Percentiles rank a stretch among this genome's conserved stretches.
These are phyloP conservation scores for Eimeria tenella DNA, from an alignment of 169 alveolate species.

Conservation along the genomic window DNA sequence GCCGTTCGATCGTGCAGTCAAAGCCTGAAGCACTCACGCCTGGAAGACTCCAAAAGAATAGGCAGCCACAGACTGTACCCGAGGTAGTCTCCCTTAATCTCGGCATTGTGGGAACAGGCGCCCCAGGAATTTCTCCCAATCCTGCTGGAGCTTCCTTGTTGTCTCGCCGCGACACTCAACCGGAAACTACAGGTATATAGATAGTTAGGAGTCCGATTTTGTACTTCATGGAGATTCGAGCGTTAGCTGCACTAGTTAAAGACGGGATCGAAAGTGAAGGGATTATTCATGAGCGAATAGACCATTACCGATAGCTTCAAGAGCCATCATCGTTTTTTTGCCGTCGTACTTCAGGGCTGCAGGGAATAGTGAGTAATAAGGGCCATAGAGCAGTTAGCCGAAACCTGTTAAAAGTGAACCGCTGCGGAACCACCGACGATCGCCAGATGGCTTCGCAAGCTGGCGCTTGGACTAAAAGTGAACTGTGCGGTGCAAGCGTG, in stretches of 20 bases:
- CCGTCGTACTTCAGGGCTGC: slow-evolving; percentile 4
- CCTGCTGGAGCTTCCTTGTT: not conserved
- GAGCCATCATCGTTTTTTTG: not conserved
- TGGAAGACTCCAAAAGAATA: not conserved
- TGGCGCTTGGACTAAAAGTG: slow-evolving; percentile 2
- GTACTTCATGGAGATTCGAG: no score
- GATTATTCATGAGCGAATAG: not conserved
- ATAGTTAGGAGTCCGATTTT: no score
- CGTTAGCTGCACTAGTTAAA: not conserved
- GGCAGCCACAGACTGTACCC: not conserved
- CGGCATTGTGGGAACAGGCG: slow-evolving; percentile 47
- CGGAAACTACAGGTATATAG: slow-evolving; percentile 22
- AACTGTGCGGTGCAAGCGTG: not conserved
- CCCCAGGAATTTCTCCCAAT: slow-evolving; percentile 47
- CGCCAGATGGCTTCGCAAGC: slow-evolving; percentile 9
- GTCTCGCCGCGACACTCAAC: slow-evolving; percentile 47
- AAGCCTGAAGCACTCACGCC: not conserved
- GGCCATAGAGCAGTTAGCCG: slow-evolving; percentile 13
- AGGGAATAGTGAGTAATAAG: not conserved
- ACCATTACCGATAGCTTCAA: no score
- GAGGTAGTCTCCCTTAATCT: slow-evolving; percentile 46
- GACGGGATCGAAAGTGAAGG: not conserved
- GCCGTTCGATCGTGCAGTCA: slow-evolving; percentile 7
- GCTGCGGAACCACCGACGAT: slow-evolving; percentile 45
- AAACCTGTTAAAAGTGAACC: slow-evolving; percentile 6